A percentile compares a stretch with the other conserved stretches of the same genome.
Evolutionary conservation across 495 filamentous ascomycete genomes (phyloP).

Genomic region (Talaromyces liani): DNA sequence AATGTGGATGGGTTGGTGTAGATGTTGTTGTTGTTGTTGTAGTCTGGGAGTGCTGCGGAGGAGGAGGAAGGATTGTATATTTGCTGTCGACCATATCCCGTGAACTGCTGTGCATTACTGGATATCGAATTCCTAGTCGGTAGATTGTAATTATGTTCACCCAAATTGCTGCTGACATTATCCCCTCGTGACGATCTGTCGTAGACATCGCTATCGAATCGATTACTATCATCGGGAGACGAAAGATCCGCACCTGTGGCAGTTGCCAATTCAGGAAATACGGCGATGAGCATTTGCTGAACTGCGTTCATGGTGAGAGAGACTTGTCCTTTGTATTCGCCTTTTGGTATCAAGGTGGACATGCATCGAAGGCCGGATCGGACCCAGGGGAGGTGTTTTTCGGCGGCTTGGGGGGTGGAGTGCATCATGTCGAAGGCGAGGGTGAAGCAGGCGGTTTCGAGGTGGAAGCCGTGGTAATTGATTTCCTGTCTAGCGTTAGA

Average conservation of each 20-base stretch:
- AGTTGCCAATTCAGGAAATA: not conserved
- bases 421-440: slow-evolving; percentile 37
- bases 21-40: not conserved
- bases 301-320: slow-evolving; percentile 6
- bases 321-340: slow-evolving; percentile 1
- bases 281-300: slow-evolving; percentile 7
- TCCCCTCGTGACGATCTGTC: not conserved
- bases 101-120: not conserved
- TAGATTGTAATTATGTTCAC: not conserved
- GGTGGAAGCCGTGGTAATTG: slow-evolving; percentile 34
- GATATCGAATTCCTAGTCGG: not conserved
- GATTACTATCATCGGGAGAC: not conserved
- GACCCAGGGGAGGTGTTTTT: slow-evolving; percentile 34
- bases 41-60: not conserved
- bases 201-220: not conserved
- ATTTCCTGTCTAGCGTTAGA: slow-evolving; percentile 21
- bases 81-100: not conserved
- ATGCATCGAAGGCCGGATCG: slow-evolving; percentile 27
- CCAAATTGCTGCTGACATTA: not conserved
- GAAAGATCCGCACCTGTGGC: slow-evolving; percentile 1
- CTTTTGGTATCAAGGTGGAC: slow-evolving; percentile 19
- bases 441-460: slow-evolving; percentile 28
- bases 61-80: not conserved
- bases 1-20: slow-evolving; percentile 5
- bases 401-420: slow-evolving; percentile 18